Evolutionary conservation across 768 basidiomycete species (phyloP).

Genomic region (Mycena metata): DNA sequence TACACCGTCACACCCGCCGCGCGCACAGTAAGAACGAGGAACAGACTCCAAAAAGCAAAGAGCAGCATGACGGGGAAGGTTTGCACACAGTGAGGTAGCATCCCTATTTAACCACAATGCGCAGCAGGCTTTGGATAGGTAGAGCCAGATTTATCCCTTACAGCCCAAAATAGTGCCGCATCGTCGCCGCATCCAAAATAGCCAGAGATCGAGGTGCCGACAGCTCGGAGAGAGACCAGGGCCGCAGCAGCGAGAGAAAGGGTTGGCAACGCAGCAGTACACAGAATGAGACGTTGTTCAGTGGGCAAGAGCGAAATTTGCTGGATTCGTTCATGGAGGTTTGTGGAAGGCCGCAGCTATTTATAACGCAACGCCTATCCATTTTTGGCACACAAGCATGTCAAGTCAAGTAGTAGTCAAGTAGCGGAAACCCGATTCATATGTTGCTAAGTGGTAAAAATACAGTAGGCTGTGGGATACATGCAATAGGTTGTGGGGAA

Average conservation of each 20-base stretch:
- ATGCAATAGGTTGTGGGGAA: constrained; percentile 2
- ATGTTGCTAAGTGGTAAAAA: constrained; percentile 7
- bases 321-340: too few species aligned
- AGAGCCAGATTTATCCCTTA: too few species aligned
- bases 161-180: too few species aligned
- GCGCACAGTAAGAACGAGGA: constrained; percentile 14
- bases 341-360: too few species aligned
- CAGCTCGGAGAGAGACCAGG: too few species aligned
- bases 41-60: constrained; percentile 17
- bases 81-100: not conserved
- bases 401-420: not conserved
- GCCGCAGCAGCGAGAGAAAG: too few species aligned
- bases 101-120: constrained; percentile 13
- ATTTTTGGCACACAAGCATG: constrained; percentile 9
- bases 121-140: constrained; percentile 30
- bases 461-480: constrained; percentile 31
- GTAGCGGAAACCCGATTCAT: constrained; percentile 1
- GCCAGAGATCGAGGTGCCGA: too few species aligned
- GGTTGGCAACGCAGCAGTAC: too few species aligned
- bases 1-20: constrained; percentile 47
- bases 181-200: too few species aligned
- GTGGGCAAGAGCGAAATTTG: too few species aligned
- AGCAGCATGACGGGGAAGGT: constrained; percentile 18
- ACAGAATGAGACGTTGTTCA: too few species aligned
- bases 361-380: not conserved